These are phyloP conservation scores for Fusarium begoniae DNA, from an alignment of 2,329 filamentous ascomycete genomes.

Conservation along the genomic window DNA sequence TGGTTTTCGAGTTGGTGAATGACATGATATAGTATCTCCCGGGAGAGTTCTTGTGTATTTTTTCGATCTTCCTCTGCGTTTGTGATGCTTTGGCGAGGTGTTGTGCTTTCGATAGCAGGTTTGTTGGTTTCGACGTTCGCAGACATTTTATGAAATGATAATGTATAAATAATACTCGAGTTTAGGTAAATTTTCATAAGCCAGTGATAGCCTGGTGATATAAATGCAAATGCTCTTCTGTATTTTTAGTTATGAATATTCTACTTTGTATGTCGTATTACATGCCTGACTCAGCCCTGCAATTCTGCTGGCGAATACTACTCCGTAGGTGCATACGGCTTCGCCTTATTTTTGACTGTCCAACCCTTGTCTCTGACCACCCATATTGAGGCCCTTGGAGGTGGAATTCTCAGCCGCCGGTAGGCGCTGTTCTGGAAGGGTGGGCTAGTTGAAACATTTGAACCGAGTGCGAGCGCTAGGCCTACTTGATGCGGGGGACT, in stretches of 20 bases:
- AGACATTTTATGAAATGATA: background rate
- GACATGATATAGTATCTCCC: background rate
- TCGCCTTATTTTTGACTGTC: background rate
- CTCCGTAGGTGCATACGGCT: background rate
- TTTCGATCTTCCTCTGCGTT: background rate
- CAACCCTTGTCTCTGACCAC: background rate
- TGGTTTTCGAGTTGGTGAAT: background rate
- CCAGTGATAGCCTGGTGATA: rapidly evolving
- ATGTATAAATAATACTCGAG: rapidly evolving
- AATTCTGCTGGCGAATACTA: background rate
- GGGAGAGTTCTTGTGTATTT: background rate
- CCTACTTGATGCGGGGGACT: background rate
- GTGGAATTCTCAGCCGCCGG: background rate
- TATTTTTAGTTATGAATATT: background rate
- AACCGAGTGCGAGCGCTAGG: background rate
- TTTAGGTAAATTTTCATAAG: background rate
- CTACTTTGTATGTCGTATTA: background rate
- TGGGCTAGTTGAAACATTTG: background rate
- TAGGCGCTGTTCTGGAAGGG: background rate
- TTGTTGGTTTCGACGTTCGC: background rate
- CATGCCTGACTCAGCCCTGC: background rate
- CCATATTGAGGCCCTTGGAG: background rate
- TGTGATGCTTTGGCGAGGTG: background rate
- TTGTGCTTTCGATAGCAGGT: background rate
- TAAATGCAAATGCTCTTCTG: background rate